Base-by-base conservation (phyloP, 768 basidiomycete genomes). In the Leucosporidium yakuticum region DNA sequence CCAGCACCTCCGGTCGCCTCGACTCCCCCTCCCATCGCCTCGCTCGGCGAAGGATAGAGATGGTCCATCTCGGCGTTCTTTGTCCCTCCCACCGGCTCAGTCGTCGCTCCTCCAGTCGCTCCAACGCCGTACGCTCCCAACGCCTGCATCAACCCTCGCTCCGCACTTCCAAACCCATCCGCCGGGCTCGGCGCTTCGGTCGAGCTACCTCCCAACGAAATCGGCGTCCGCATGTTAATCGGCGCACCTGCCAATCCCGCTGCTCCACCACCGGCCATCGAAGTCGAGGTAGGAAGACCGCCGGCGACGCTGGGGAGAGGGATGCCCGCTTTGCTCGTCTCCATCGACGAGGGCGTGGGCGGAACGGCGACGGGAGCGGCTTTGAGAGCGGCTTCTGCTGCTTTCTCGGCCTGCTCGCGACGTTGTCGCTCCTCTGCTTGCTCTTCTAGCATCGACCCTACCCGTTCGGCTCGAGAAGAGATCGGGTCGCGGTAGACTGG, bases 221-320 rank as follows among this genome's bases (percentile, higher is more conserved):
- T 65, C 23, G 71, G 71, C 44, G 71, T 73, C 21, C 71, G 47
- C 71, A 69, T 67, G 44, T 73, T 73, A 63, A 73, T 64, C 14
- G 71, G 68, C 21, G 71, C 71, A 0, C 58, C 59, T 1, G 56
- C 67, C 14, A 44, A 15, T 44, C 39, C 39, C 39, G 34, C 34
- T 12, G 34, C 34, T 36, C 34, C 34, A 6, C 39, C 39, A 12
- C 39, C 39, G 6, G 39, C 14, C 39, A 44, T 44, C 11, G 39
- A 44, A 15, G 39, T 44, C 34, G 34, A 36, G 17, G 39, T 3
- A 44, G 39, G 39, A 44, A 44, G 39, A 12, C 39, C 39, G 2
- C 39, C 39, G 2, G 39, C 39, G 14, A 44, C 14, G 39, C 11
- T 12, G 39, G 39, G 39, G 17, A 44, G 39, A 44, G 39, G 39